Evolutionary conservation across 345 rosid genomes (phyloP), one percentile per base, ranked within the genome.

Genomic region (Pugionium dolabratum): DNA sequence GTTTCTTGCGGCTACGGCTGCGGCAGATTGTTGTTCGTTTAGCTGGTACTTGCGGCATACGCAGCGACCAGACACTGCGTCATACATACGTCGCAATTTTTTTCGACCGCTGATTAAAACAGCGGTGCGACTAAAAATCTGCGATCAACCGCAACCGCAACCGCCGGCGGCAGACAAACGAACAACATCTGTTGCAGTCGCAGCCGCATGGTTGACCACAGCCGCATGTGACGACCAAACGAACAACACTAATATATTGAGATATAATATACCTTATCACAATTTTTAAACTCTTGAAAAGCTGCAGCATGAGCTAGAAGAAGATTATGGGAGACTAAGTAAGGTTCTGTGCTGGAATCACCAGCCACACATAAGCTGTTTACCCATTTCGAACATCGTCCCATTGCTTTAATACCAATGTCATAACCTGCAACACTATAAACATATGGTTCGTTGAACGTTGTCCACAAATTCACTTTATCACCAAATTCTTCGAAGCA

Each of bases 401-500:
- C 80, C 6, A 59, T 62, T 4, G 76, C 79, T n/a, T 49, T 43
- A 2, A 27, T 44, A 2, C 79, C 81, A 0, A 0, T 4, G 4
- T 66, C 79, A 27, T 74, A 74, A 6, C 76, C 79, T 2, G 75
- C 27, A 30, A 48, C 59, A 8, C 72, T 66, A 27, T 47, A 69
- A 26, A 45, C 40, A 49, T 25, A 62, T 64, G 85, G 85, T 9
- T 82, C 81, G 28, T 79, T 82, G 39, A 82, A 33, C 2, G 83
- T 79, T 31, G 66, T 68, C 83, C 85, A 79, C 48, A 77, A 67
- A 36, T 64, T 53, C 0, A 82, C 83, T 40, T 69, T 62, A 28
- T 79, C 81, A 2, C 85, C 83, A 49, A 77, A 79, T 4, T 74
- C 66, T 30, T 72, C 9, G 37, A 82, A 82, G 7, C 85, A 82